Conservation (phyloP, 805 yeast genomes). For the Isabelozyma pseudorhagii region DNA sequence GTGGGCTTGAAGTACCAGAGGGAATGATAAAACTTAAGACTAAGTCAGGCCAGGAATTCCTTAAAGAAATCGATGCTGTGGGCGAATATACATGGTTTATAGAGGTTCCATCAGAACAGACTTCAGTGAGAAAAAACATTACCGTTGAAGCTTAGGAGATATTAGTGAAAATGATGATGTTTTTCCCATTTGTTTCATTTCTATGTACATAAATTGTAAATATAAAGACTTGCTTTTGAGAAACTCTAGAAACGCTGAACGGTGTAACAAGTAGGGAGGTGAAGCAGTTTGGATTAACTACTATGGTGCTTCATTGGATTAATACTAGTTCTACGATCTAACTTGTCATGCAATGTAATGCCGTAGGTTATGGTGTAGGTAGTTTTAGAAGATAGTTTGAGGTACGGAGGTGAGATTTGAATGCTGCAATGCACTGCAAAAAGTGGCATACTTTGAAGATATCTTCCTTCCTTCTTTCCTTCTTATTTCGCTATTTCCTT, state of each 20-base stretch:
- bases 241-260: no score
- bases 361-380: no score
- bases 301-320: no score
- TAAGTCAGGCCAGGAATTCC: constrained; percentile 4
- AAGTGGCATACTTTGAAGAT: no score
- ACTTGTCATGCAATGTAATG: no score
- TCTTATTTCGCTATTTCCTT: not conserved
- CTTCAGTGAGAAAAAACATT: constrained; percentile 8
- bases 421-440: no score
- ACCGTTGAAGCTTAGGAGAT: not conserved
- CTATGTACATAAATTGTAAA: not conserved
- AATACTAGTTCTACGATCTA: no score
- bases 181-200: not conserved
- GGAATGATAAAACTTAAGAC: constrained; percentile 14
- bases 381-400: no score
- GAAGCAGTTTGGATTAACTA: no score
- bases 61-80: constrained; percentile 13
- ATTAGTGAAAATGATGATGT: not conserved
- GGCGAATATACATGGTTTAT: constrained; percentile 29
- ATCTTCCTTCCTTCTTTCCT: not conserved
- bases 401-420: no score
- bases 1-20: constrained; percentile 31
- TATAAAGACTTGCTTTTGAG: no score
- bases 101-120: constrained; percentile 22
- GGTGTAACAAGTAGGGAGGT: no score